Conservation (phyloP, 179 eudicot species). For the Beta lomatogona region DNA sequence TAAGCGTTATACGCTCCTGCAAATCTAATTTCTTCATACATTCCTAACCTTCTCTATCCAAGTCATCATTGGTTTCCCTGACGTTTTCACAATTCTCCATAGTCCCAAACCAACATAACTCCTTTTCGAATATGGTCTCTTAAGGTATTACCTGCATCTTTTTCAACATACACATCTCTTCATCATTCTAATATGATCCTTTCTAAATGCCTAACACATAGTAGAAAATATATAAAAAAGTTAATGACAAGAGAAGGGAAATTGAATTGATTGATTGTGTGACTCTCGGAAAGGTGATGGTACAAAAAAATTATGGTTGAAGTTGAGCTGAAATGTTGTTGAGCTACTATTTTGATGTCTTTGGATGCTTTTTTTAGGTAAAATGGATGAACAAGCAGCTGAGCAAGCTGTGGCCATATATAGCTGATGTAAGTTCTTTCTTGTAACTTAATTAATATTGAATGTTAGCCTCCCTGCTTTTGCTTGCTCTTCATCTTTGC, state of each 20-base stretch:
- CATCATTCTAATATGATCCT: too few species aligned
- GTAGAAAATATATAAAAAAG: not conserved
- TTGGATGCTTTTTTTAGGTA: conserved; percentile 52
- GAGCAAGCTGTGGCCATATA: conserved; percentile 86
- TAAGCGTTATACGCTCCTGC: too few species aligned
- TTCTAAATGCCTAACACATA: too few species aligned
- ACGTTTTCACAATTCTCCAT: too few species aligned
- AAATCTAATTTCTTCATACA: too few species aligned
- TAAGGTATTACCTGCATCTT: too few species aligned
- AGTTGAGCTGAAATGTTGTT: not conserved
- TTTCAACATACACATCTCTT: too few species aligned
- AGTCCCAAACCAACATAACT: too few species aligned
- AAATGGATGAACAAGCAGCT: conserved; percentile 90
- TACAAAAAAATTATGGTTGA: not conserved
- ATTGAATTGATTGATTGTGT: not conserved
- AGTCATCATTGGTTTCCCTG: too few species aligned
- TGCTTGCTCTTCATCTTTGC: not conserved
- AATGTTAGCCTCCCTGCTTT: not conserved
- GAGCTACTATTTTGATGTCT: conserved; percentile 8
- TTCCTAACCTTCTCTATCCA: too few species aligned
- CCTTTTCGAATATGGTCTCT: too few species aligned
- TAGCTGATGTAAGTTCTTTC: conserved; percentile 81
- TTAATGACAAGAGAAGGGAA: not conserved
- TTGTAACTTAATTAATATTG: not conserved
- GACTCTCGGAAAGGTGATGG: not conserved